Base-by-base conservation (phyloP, 768 basidiomycete genomes). In the Tephrocybe sp. region DNA sequence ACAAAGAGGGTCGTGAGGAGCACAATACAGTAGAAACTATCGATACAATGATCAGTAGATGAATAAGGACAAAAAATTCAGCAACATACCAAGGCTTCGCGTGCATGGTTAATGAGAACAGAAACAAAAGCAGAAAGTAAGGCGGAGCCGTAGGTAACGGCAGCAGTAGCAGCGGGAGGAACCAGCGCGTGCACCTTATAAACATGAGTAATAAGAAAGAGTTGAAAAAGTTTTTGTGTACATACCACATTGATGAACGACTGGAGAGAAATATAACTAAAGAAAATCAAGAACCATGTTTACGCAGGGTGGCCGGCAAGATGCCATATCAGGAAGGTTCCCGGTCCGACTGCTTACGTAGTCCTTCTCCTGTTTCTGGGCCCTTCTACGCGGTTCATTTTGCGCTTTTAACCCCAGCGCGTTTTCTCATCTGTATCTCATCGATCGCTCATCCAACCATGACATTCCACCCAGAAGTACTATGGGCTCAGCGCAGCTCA, bases 401-500 rank as follows among this genome's bases (percentile, higher is more conserved):
- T 38, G 30, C 15, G 36, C 39, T 40, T 46, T 58, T 44, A 40
- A 50, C 32, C 53, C n/a, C n/a, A n/a, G n/a, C 55, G 44, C 46
- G 51, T 46, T 55, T 64, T 62, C 55, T 63, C 24, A 7, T 15
- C 28, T 19, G 27, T 24, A 36, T 7, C n/a, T 24, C 28, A 41
- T 43, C 48, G 19, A 32, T 27, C 22, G 16, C 28, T 34, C 30
- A 40, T 48, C 49, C 61, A 42, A 65, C 59, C 38, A 78, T 79
- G 77, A 58, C 74, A 28, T 66, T 62, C 55, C 91, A 92, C 68
- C 95, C 95, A 30, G 93, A 97, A 71, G 76, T 96, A 28, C 78
- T 94, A 2, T 98, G 95, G 93, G 95, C 96, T 38, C 95, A 98
- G 71, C 84, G 96, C 59, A 91, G 87, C 75, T 88, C 83, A 32